Percentiles rank a stretch among this genome's conserved stretches.
These are phyloP conservation scores for Trypanosoma mega DNA, from an alignment of 208 protist species.

Conservation along the genomic window DNA sequence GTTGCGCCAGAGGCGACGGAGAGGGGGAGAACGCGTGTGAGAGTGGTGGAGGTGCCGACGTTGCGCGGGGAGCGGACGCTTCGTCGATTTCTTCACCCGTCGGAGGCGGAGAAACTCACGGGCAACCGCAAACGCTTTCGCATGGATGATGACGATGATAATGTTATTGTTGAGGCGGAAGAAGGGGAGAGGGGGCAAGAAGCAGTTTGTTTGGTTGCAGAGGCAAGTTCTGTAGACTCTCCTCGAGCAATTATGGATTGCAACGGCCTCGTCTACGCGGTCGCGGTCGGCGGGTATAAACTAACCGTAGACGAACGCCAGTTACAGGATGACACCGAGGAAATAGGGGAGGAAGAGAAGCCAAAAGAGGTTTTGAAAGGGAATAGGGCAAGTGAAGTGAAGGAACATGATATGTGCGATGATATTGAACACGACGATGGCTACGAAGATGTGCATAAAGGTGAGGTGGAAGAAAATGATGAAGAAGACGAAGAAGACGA, in stretches of 20 bases:
- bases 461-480: slow-evolving; percentile 8
- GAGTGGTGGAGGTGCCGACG: slow-evolving; percentile 36
- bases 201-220: too few species aligned
- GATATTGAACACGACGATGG: too few species aligned
- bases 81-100: slow-evolving; percentile 16
- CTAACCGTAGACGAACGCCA: slow-evolving; percentile 72
- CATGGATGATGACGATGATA: slow-evolving; percentile 24
- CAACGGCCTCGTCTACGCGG: slow-evolving; percentile 50
- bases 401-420: too few species aligned
- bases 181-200: too few species aligned
- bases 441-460: too few species aligned
- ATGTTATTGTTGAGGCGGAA: too few species aligned
- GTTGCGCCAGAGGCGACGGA: background rate
- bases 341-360: slow-evolving; percentile 7
- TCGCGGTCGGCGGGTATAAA: slow-evolving; percentile 53
- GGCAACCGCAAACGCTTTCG: slow-evolving; percentile 33
- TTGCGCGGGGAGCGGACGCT: slow-evolving; percentile 22
- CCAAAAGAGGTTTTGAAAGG: background rate
- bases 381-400: too few species aligned
- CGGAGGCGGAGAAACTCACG: slow-evolving; percentile 6
- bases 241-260: slow-evolving; percentile 43
- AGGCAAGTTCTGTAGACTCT: too few species aligned
- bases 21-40: slow-evolving; percentile 18
- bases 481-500: slow-evolving; percentile 72
- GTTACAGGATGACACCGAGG: slow-evolving; percentile 26